Base-by-base conservation (phyloP, 176 grass and related monocot genomes). In the Panicum miliaceum region DNA sequence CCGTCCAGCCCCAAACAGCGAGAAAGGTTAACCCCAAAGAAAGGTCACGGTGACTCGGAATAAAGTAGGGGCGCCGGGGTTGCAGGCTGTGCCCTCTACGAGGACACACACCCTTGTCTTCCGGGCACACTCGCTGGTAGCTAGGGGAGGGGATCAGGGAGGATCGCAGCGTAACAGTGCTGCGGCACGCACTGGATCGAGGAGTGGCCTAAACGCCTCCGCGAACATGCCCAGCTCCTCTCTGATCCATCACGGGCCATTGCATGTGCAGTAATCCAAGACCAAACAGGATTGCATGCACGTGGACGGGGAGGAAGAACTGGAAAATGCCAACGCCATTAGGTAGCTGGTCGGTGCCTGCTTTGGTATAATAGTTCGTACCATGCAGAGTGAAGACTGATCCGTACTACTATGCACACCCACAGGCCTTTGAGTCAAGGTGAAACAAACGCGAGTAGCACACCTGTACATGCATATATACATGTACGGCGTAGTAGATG, bases 41-140 rank as follows among this genome's bases (percentile, higher is more conserved):
- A 90, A 90, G 80, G 48, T 80, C 75, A 75, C 60, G 80, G 89
- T 80, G 84, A 90, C 84, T 59, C 68, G 3, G 68, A 90, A 79
- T 90, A 90, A 87, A 90, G 75, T 90, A 90, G 75, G 3, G 0
- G 75, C 23, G 80, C 80, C 53, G 89, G 84, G 84, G 59, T 80
- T 84, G 84, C 89, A 87, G 84, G 34, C 75, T 90, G 89, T 38
- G 80, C 89, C 84, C 89, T 90, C 80, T 68, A 60, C 84, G 20
- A 87, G 84, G 84, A 70, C 89, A 84, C 80, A 53, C 84, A 45
- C 89, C 89, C 89, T 90, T 90, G 89, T 87, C 84, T 84, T 90
- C 41, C 89, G 84, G 89, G 84, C 84, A 79, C 89, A 82, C 84
- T 71, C 75, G 63, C 45, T 47, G 13, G 71, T 32, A 32, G 29